Evolutionary conservation across 176 grass and related monocot species (phyloP), one percentile per base, ranked within the genome.

Genomic region (Pontederia crassipes): DNA sequence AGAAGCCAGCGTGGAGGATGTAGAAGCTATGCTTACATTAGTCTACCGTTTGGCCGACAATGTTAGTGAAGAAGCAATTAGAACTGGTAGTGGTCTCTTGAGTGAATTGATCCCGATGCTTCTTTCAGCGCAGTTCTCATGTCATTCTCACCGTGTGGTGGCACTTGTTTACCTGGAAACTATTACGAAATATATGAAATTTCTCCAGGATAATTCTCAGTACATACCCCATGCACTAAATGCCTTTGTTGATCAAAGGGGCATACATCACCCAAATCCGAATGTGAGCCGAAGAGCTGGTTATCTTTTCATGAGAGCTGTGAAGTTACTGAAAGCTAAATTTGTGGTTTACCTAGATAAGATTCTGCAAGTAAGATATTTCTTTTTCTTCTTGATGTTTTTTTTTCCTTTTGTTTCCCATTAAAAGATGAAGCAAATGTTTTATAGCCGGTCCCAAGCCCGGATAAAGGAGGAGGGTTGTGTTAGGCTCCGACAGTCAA

Each of bases 251-350:
- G 93, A 92, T 83, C 72, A 92, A 7, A 86, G 93, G 58, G 93
- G 93, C 64, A 77, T 92, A 66, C 87, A 85, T 61, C 87, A 98
- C 72, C 73, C 78, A 55, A 98, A 98, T 81, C 46, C 60, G 49
- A 81, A 85, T 40, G 93, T 98, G 68, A 88, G 84, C 66, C 75
- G 74, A 8, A 82, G 87, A 63, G 93, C 87, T 5, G 71, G 87
- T 74, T 98, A 92, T 71, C 80, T 92, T 15, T 91, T 98, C 74
- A 98, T 98, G 93, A 98, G 80, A 80, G 79, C 87, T 16, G 84
- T 92, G 20, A 98, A 85, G 71, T 67, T 81, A 61, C 48, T 92
- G 57, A 98, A 98, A 77, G 64, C 81, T 59, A 98, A 88, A 29
- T 71, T 98, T 58, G 81, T 98, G 59, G 84, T 84, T 66, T 98